Base-by-base conservation (phyloP, 2,329 filamentous ascomycete species). In the Endothia cerciana region DNA sequence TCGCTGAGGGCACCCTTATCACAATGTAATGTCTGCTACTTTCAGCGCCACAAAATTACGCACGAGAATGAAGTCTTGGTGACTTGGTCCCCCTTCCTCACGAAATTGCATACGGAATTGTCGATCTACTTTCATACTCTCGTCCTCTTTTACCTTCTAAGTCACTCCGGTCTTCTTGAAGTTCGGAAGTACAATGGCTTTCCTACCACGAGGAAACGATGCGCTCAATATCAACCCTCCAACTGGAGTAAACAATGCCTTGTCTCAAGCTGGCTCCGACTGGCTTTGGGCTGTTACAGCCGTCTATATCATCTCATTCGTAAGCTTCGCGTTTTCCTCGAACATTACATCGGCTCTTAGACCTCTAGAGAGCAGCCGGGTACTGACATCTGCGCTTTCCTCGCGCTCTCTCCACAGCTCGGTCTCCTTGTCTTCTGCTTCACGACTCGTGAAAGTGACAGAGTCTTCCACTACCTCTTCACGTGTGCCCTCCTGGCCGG, bases 391-490 rank as follows among this genome's bases (percentile, higher is more conserved):
- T 0, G 15, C 10, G 17, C 8, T 1, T 59, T 49, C 33, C 17
- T 17, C 10, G 38, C 38, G 6, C 22, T 41, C 5, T 38, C 53
- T 33, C 17, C 25, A 40, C 3, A 38, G 13, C 55, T 60, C 41
- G 69, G 67, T 56, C 75, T 76, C 68, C 75, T 76, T 45, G 73
- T 69, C 25, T 71, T 79, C 13, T 77, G 75, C 65, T 76, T 81
- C 70, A 74, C 75, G 19, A 74, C 79, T 41, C 75, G 72, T 57
- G 74, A 78, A 49, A 49, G 45, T 28, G 45, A 49, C 11, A 49
- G 41, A 78, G 79, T 83, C 68, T 84, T 83, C 74, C 80, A 84
- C 73, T 83, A 84, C 70, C 74, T 83, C 65, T 81, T 82, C 71
- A 79, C 74, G 65, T 77, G 82, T 56, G 76, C 77, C 45, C 76